Conservation (phyloP, 2,329 filamentous ascomycete species). For the Aspergillus novofumigatus region DNA sequence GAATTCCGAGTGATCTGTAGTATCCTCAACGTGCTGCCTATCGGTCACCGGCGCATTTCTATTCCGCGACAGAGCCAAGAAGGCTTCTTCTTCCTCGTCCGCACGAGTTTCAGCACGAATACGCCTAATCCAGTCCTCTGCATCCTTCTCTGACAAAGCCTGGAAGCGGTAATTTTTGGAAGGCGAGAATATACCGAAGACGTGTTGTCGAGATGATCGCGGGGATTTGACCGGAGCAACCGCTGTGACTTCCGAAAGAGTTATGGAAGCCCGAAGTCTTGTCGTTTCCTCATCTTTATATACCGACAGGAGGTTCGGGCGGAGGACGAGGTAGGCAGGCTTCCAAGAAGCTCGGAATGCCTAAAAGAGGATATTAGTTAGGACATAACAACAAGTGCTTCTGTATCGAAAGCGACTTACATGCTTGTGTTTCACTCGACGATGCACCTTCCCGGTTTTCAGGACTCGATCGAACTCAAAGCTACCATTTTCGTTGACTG, state of each 20-base stretch:
- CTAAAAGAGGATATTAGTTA: slow-evolving; percentile 14
- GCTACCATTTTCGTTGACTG: slow-evolving; percentile 89
- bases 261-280: slow-evolving; percentile 82
- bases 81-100: slow-evolving; percentile 82
- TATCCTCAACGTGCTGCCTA: slow-evolving; percentile 32
- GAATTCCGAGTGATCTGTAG: slow-evolving; percentile 41
- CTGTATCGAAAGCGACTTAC: slow-evolving; percentile 42
- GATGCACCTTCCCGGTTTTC: slow-evolving; percentile 80
- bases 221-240: slow-evolving; percentile 84
- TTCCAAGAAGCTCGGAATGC: slow-evolving; percentile 74
- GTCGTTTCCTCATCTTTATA: slow-evolving; percentile 91
- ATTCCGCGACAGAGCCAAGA: slow-evolving; percentile 48
- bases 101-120: slow-evolving; percentile 77
- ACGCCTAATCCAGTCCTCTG: slow-evolving; percentile 78
- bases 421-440: slow-evolving; percentile 92
- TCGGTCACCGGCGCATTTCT: slow-evolving; percentile 17
- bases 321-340: slow-evolving; percentile 78
- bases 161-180: slow-evolving; percentile 90
- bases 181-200: slow-evolving; percentile 90
- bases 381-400: background rate
- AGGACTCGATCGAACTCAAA: slow-evolving; percentile 94
- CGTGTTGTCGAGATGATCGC: slow-evolving; percentile 77
- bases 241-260: slow-evolving; percentile 83
- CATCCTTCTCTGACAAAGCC: slow-evolving; percentile 67
- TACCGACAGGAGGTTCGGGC: slow-evolving; percentile 83